A percentile compares a stretch with the other conserved stretches of the same genome.
These are phyloP conservation scores for Elaeis oleifera DNA, from an alignment of 202 grass and related monocot species.

Conservation along the genomic window DNA sequence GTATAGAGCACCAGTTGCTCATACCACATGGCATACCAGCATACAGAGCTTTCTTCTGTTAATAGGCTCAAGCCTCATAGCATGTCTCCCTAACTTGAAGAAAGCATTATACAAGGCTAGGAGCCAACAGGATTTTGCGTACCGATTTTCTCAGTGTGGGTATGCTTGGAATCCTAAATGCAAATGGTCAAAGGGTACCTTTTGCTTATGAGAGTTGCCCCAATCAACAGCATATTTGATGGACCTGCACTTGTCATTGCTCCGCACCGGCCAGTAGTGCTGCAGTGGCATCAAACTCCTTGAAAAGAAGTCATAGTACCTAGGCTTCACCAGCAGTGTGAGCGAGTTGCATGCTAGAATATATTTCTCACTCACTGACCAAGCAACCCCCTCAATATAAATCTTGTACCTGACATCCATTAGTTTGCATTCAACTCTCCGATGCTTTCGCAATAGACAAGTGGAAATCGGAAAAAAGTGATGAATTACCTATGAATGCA, in stretches of 20 bases:
- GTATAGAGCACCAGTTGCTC: too few species aligned
- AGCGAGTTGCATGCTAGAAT: conserved; percentile 91
- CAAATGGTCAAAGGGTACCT: conserved; percentile 22
- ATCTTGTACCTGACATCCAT: conserved; percentile 62
- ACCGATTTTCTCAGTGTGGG: too few species aligned
- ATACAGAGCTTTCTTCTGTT: too few species aligned
- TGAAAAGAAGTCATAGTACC: conserved; percentile 83
- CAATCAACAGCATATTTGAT: conserved; percentile 87
- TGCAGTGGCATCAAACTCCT: conserved; percentile 63
- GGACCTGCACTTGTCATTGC: conserved; percentile 60
- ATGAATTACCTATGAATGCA: conserved; percentile 56
- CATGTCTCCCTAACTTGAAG: too few species aligned
- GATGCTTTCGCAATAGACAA: not conserved
- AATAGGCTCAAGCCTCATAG: too few species aligned
- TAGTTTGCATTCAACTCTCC: conserved; percentile 2
- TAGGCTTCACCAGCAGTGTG: conserved; percentile 60
- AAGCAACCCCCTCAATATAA: conserved; percentile 76
- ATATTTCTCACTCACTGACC: conserved; percentile 93
- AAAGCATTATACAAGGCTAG: too few species aligned
- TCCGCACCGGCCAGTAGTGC: conserved; percentile 78
- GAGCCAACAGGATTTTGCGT: too few species aligned
- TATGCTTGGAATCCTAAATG: too few species aligned
- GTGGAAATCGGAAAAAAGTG: not conserved
- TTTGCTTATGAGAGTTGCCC: conserved; percentile 81
- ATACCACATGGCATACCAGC: too few species aligned